Conservation (phyloP, 108 stramenopile genomes). For the Cyclotella choctawhatcheeana region DNA sequence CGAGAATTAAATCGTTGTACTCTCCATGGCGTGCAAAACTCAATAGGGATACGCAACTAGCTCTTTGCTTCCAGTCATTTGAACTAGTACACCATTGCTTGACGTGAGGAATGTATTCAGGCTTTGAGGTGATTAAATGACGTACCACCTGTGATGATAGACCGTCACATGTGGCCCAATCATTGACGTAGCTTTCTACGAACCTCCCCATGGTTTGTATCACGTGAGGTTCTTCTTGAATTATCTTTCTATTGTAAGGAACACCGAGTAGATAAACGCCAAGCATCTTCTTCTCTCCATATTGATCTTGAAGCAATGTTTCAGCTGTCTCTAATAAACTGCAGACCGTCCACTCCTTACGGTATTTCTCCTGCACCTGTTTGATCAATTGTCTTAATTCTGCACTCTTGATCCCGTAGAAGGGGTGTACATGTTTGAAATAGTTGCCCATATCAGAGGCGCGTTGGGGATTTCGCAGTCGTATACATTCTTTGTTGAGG, state of each 20-base stretch:
- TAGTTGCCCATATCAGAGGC: not conserved
- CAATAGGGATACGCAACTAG: slow-evolving; percentile 11
- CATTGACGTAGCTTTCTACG: slow-evolving; percentile 1
- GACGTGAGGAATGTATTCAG: slow-evolving; percentile 8
- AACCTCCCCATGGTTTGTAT: not conserved
- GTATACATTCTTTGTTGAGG: too few species aligned
- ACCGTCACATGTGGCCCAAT: slow-evolving; percentile 17
- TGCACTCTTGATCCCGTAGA: slow-evolving; percentile 19
- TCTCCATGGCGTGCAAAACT: not conserved
- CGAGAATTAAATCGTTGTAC: not conserved
- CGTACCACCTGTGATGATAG: slow-evolving; percentile 10
- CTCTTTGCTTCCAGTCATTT: slow-evolving; percentile 17
- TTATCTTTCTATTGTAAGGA: slow-evolving; percentile 3
- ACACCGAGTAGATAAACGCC: slow-evolving; percentile 12
- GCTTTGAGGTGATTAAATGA: slow-evolving; percentile 2
- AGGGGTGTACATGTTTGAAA: slow-evolving; percentile 18
- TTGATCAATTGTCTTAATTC: not conserved
- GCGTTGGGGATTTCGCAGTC: slow-evolving; percentile 1
- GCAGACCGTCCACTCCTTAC: not conserved
- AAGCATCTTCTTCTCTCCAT: slow-evolving; percentile 19
- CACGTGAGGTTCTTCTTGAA: not conserved
- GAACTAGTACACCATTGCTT: slow-evolving; percentile 1
- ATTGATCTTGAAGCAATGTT: not conserved
- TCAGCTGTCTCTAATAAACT: slow-evolving; percentile 2
- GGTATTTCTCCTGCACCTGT: slow-evolving; percentile 2